Evolutionary conservation across 108 stramenopile species (phyloP).

Genomic region (Skeletonema tropicum): DNA sequence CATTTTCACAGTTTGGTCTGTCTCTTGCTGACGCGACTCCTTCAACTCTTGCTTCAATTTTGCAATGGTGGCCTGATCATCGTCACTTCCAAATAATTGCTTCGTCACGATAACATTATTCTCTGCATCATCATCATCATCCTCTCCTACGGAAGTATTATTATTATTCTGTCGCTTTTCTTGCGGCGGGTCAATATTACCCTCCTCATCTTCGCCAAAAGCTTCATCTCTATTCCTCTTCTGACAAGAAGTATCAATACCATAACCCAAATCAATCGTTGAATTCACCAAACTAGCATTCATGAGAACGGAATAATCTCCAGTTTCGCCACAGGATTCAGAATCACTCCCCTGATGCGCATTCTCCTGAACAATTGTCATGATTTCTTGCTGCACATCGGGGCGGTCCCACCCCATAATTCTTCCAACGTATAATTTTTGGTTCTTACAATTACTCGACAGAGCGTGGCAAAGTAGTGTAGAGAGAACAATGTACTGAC

Average conservation of each 20-base stretch:
- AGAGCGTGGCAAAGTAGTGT: constrained; percentile 40
- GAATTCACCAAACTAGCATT: constrained; percentile 28
- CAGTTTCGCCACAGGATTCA: constrained; percentile 30
- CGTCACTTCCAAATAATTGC: constrained; percentile 5
- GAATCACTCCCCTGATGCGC: constrained; percentile 8
- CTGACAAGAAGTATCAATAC: constrained; percentile 17
- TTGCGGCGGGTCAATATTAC: constrained; percentile 1
- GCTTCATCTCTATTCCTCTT: constrained; percentile 18
- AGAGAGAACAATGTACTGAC: constrained; percentile 21
- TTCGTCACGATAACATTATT: not conserved
- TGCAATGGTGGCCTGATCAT: constrained; percentile 22
- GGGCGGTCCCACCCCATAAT: constrained; percentile 38
- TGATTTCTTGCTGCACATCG: constrained; percentile 46
- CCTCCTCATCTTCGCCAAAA: constrained; percentile 19
- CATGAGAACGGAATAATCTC: constrained; percentile 22
- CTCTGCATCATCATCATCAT: constrained; percentile 17
- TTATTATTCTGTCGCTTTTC: constrained; percentile 11
- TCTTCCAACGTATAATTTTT: constrained; percentile 24
- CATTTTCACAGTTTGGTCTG: constrained; percentile 44
- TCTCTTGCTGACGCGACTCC: constrained; percentile 54
- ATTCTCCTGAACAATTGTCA: constrained; percentile 43
- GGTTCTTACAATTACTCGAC: constrained; percentile 30
- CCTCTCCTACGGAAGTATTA: constrained; percentile 1
- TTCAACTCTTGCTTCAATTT: constrained; percentile 49
- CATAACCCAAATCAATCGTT: constrained; percentile 8